Evolutionary conservation across 768 basidiomycete species (phyloP), one percentile per base, ranked within the genome.

Genomic region (Amanita thiersii): DNA sequence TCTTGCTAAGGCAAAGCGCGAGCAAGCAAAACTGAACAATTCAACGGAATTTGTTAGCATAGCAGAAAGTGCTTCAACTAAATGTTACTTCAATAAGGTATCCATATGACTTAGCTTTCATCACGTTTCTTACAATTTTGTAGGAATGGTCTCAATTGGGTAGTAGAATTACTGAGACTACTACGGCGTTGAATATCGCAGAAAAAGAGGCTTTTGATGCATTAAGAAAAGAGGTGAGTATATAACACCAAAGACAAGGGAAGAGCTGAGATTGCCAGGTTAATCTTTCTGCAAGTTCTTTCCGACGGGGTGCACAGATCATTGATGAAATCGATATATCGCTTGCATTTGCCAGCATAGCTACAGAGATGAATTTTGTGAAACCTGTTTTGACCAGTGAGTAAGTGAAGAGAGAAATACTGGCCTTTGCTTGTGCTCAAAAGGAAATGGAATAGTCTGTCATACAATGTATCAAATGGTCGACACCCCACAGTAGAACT

Each of bases 401-500:
- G 93, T 92, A 48, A 49, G 79, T 55, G 30, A 15, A 21, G 19
- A 11, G 37, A 17, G 18, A 17, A 23, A 12, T 20, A 28, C 29
- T 23, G 37, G 25, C 36, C 28, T 19, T 30, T 17, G 2, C 5
- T 33, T 9, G 24, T 40, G 28, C 7, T 7, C 3, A 39, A 46
- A 9, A 37, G 23, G 37, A 25, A 24, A 3, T 29, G 43, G 47
- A 45, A 29, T 33, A 81, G 79, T 14, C 61, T 65, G 40, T 68
- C 71, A 0, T 85, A 86, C 51, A 59, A 79, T 8, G 80, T 96
- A 21, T 62, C 64, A 6, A 79, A 87, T 50, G 93, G 91, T 12
- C 79, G 93, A 18, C 93, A 98, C 65, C 91, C 92, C 0, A 83
- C 89, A 1, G 93, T 98, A 8, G 94, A 97, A 63, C 70, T 89